Conservation (phyloP, 2,329 filamentous ascomycete species). For the Acarospora socialis region DNA sequence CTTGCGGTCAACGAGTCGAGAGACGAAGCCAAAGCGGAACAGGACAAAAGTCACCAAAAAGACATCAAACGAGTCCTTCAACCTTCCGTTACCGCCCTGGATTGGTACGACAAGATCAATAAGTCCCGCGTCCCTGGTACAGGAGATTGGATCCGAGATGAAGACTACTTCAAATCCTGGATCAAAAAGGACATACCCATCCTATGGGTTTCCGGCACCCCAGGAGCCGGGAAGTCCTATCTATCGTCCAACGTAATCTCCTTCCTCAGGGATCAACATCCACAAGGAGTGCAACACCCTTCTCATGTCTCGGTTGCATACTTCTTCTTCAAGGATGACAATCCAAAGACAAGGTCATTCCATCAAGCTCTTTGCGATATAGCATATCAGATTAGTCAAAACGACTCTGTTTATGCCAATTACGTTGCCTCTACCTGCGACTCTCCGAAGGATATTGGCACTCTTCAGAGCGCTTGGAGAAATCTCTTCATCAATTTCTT, state of each 20-base stretch:
- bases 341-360: slow-evolving; percentile 33
- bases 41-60: slow-evolving; percentile 19
- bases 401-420: slow-evolving; percentile 32
- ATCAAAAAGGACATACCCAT: slow-evolving; percentile 25
- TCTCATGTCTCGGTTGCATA: slow-evolving; percentile 25
- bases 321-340: slow-evolving; percentile 37
- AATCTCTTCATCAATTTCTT: slow-evolving; percentile 29
- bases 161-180: slow-evolving; percentile 29
- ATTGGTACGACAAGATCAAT: slow-evolving; percentile 29
- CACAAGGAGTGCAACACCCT: slow-evolving; percentile 13
- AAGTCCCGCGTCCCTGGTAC: slow-evolving; percentile 29
- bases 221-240: slow-evolving; percentile 35
- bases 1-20: slow-evolving; percentile 6
- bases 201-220: slow-evolving; percentile 32
- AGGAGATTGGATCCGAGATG: slow-evolving; percentile 33
- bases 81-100: slow-evolving; percentile 31
- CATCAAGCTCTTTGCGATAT: slow-evolving; percentile 31
- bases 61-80: slow-evolving; percentile 27
- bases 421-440: slow-evolving; percentile 24
- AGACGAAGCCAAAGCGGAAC: slow-evolving; percentile 6
- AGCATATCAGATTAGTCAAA: slow-evolving; percentile 34
- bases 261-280: slow-evolving; percentile 22
- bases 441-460: slow-evolving; percentile 30
- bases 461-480: slow-evolving; percentile 31
- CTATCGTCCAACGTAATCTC: slow-evolving; percentile 31